phyloP scores from a whole-genome alignment of 441 rosid species.

The Erodium chrysanthum region DNA sequence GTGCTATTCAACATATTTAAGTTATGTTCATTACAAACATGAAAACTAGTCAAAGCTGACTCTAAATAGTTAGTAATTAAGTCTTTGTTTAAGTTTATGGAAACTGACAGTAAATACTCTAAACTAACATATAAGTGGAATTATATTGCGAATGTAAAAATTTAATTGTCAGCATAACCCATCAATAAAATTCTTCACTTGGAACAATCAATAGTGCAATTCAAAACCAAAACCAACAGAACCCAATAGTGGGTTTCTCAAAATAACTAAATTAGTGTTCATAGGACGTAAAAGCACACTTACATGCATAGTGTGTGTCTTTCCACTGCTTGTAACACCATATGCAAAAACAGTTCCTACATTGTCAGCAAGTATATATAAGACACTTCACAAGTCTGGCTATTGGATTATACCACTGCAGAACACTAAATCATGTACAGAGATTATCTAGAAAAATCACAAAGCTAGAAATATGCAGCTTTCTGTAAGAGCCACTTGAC shows the following conservation, averaged over 20 bases:
- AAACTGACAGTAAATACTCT: too few relatives aligned
- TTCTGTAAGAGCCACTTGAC: not conserved
- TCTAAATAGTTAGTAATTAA: too few relatives aligned
- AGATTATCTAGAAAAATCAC: not conserved
- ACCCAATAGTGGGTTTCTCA: not conserved
- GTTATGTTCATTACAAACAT: too few relatives aligned
- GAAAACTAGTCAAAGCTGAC: too few relatives aligned
- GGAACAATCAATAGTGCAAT: too few relatives aligned
- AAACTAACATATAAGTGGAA: too few relatives aligned
- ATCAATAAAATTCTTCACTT: too few relatives aligned
- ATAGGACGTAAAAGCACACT: constrained; percentile 19
- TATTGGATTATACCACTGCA: not conserved
- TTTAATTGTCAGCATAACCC: too few relatives aligned
- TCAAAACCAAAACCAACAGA: too few relatives aligned
- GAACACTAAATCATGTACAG: not conserved
- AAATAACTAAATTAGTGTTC: not conserved
- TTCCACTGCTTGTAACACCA: constrained; percentile 99
- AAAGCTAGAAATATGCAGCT: not conserved
- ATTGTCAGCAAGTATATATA: constrained; percentile 13
- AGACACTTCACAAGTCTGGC: not conserved
- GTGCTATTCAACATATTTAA: too few relatives aligned
- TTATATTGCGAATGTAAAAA: too few relatives aligned
- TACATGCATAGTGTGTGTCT: constrained; percentile 98
- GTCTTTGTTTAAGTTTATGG: too few relatives aligned
- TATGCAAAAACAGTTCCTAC: constrained; percentile 98